Evolutionary conservation across 129 eudicot genomes (phyloP), one percentile per base, ranked within the genome.

Genomic region (Ambrosia artemisiifolia): DNA sequence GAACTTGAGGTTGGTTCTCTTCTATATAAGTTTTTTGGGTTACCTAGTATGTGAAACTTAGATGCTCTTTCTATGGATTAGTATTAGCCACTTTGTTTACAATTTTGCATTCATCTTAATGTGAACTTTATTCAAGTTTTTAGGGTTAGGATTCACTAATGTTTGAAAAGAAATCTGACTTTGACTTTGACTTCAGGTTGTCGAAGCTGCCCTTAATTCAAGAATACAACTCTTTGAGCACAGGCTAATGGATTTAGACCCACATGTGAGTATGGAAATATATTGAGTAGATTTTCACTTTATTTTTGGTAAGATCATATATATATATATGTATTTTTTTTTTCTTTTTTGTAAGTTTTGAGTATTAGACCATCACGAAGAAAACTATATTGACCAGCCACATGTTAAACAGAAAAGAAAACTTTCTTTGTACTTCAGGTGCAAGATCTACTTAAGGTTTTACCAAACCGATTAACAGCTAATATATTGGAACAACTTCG

Each of bases 191-290:
- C 30, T 75, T 67, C 83, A 90, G 99, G 99, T 84, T 59, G 96
- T 95, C 75, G 99, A 95, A 89, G 99, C 97, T 61, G 99, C 99
- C 49, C 73, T 95, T 59, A 83, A 84, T 78, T 95, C 99, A 59
- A 81, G 99, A 54, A 88, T 90, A 76, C 96, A 95, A 67, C 89
- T 91, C 30, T 80, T 90, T 71, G 99, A 90, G 82, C 85, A 76
- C 46, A 83, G 86, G 70, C 74, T 95, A 73, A 84, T 86, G 99
- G 97, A 84, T 67, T 81, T 90, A 84, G 99, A 95, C 88, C 99
- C 97, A 69, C 94, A 96, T 55, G 99, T 95, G 88, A 94, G 99
- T 85, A 88, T 77, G 80, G 48, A 53, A 66, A 84, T 82, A 83
- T 66, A 81, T 80, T 61, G 82, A 84, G 82, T 80, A 85, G 51